Base-by-base conservation (phyloP, 1,139 yeast species). In the Nakaseomyces kungkrabaensis region DNA sequence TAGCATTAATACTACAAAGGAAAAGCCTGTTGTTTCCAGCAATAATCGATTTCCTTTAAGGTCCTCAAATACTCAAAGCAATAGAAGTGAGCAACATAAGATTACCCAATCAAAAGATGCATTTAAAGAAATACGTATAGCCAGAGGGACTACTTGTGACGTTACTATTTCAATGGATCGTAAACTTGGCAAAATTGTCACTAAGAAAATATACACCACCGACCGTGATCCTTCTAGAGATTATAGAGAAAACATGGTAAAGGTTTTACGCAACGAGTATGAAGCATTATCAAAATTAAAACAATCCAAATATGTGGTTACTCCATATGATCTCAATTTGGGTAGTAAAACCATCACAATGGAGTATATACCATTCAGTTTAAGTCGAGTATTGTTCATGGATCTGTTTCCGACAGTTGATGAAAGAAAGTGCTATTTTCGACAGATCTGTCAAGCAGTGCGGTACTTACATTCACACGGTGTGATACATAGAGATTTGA, bases 401-500 rank as follows among this genome's bases (percentile, higher is more conserved):
- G 37, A 37, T 11, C 17, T 48, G 7, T 26, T 11, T 26, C 52
- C 52, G 22, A 25, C 48, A 3, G 10, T 45, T n/a, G 51, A 47
- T 13, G 52, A 51, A 29, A 13, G 51, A 27, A 36, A 34, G 10
- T 51, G 46, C 22, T 48, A 47, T 42, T 45, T 51, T 42, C 22
- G 40, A n/a, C 54, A 51, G 24, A 32, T 51, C 8, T 41, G 47
- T 34, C 41, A 38, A 24, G 54, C 48, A 8, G 38, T 51, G 10
- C 36, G 34, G 27, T 51, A 45, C 31, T 40, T 51, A 7, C 54
- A 50, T 31, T 38, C 45, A 2, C 44, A 45, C 1, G 44, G 49
- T 7, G 38, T 51, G 5, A 52, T 43, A 10, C 54, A 51, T 40
- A 33, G 54, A 13, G 54, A 51, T 41, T 37, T 51, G 22, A 51